These are phyloP conservation scores for Torulaspora maleeae DNA, from an alignment of 805 yeast species.

Conservation along the genomic window DNA sequence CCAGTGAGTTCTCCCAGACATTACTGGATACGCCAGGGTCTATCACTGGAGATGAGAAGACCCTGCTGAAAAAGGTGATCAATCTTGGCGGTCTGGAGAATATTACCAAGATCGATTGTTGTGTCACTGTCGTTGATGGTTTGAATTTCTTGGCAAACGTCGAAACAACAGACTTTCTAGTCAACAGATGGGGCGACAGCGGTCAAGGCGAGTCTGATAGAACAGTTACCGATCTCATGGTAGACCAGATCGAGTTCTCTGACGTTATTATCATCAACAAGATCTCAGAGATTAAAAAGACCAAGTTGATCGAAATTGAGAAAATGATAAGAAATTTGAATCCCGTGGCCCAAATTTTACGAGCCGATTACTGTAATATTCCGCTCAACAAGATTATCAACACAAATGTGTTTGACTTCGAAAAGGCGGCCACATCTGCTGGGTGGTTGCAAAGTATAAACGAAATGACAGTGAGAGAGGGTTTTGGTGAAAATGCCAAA, in stretches of 20 bases:
- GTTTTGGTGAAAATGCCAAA: conserved; percentile 24
- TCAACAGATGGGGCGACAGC: conserved; percentile 39
- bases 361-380: conserved; percentile 38
- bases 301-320: conserved; percentile 30
- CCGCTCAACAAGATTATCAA: conserved; percentile 36
- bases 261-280: conserved; percentile 44
- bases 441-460: conserved; percentile 44
- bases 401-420: conserved; percentile 40
- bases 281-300: conserved; percentile 30
- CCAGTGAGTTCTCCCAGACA: conserved; percentile 39
- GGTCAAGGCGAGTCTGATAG: conserved; percentile 42
- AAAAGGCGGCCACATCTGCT: conserved; percentile 41
- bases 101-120: conserved; percentile 41
- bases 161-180: conserved; percentile 42
- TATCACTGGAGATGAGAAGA: conserved; percentile 25
- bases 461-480: conserved; percentile 38
- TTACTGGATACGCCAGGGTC: conserved; percentile 30
- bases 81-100: conserved; percentile 41
- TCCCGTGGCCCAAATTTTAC: conserved; percentile 40
- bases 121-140: conserved; percentile 46
- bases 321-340: conserved; percentile 38
- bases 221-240: conserved; percentile 43
- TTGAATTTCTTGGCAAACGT: conserved; percentile 40
- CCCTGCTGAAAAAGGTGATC: conserved; percentile 24
- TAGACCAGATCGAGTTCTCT: conserved; percentile 46